Percentiles rank a stretch among this genome's conserved stretches.
Conservation (phyloP, 768 basidiomycete species). For the Terana coerulea region DNA sequence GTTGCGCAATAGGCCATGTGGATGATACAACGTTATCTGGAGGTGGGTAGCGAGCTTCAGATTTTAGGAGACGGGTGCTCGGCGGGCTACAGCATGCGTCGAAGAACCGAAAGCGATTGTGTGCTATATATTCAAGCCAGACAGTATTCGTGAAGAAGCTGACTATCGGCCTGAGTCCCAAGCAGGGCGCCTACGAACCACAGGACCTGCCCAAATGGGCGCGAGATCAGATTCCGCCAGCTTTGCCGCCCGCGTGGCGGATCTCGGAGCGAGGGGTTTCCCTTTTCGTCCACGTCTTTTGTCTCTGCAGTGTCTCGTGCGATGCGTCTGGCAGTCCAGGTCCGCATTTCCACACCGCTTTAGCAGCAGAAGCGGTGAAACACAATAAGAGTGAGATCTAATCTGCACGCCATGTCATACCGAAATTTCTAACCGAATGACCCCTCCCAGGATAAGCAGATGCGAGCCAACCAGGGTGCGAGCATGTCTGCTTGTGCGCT, state of each 20-base stretch:
- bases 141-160: background rate
- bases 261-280: background rate
- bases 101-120: background rate
- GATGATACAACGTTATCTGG: conserved; percentile 6
- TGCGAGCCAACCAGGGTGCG: no score
- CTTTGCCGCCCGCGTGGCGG: background rate
- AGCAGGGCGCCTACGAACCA: background rate
- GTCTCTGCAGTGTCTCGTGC: background rate
- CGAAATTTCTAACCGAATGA: no score
- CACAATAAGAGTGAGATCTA: conserved; percentile 1
- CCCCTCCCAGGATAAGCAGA: no score
- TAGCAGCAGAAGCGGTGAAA: background rate
- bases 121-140: background rate
- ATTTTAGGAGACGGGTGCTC: background rate
- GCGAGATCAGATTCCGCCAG: background rate
- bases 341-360: background rate
- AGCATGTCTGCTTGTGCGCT: no score
- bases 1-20: conserved; percentile 3
- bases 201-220: conserved; percentile 3
- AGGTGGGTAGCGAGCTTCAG: background rate
- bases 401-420: background rate
- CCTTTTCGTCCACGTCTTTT: background rate
- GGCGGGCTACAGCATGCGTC: background rate
- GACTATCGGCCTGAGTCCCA: background rate
- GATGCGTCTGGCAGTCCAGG: no score